Percentiles rank a stretch among this genome's conserved stretches.
phyloP scores from a whole-genome alignment of 2,329 filamentous ascomycete genomes.

The Cladophialophora psammophila region DNA sequence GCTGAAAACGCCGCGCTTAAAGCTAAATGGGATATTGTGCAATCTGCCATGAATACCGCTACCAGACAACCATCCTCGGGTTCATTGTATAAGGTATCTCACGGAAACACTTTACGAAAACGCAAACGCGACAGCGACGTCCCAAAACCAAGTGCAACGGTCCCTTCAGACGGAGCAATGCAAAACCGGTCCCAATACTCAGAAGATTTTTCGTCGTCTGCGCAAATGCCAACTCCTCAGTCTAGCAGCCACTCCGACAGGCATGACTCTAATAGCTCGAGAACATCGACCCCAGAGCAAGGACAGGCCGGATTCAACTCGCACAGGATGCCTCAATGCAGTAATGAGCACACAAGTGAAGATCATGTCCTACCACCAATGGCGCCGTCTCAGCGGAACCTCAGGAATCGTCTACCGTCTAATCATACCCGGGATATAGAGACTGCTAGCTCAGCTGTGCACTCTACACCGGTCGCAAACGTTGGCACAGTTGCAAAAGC shows the following conservation, averaged over 20 bases:
- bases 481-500: background rate
- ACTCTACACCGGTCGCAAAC: background rate
- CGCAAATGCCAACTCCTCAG: constrained; percentile 27
- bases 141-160: background rate
- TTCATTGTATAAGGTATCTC: background rate
- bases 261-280: constrained; percentile 17
- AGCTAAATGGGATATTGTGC: constrained; percentile 31
- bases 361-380: background rate
- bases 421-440: no score
- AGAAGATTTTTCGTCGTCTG: constrained; percentile 8
- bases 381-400: background rate
- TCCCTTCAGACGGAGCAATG: background rate
- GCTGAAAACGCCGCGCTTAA: constrained; percentile 38
- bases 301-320: background rate
- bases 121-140: constrained; percentile 32
- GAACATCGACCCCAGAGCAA: constrained; percentile 11
- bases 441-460: background rate
- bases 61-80: background rate
- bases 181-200: background rate
- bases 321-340: background rate
- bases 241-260: constrained; percentile 23
- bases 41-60: constrained; percentile 23
- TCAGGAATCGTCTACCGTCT: background rate
- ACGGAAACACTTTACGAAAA: constrained; percentile 29
- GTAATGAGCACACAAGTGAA: background rate